Base-by-base conservation (phyloP, 2,329 filamentous ascomycete genomes). In the Beauveria sp. region DNA sequence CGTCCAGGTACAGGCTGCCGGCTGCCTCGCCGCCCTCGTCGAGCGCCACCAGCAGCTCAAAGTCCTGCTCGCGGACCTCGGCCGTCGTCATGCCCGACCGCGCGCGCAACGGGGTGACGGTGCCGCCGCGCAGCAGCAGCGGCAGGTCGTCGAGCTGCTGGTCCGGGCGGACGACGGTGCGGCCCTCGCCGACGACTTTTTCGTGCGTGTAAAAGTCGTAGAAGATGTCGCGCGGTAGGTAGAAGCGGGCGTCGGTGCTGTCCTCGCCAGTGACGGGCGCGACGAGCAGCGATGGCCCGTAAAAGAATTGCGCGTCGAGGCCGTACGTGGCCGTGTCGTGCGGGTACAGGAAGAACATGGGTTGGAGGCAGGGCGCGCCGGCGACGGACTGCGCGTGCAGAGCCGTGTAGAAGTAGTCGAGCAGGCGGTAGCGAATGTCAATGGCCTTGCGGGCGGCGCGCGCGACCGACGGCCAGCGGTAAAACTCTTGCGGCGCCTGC, bases 361-460 rank as follows among this genome's bases (percentile, higher is more conserved):
- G 88, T 68, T 90, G 91, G 30, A 85, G 71, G 74, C 86, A 92
- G 75, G 89, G 88, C 1, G 80, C 81, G 26, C 89, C 89, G 7
- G 80, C 81, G 42, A 77, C 68, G 38, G 79, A 80, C 71, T 90
- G 83, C 62, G 76, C 73, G 70, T 87, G 78, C 65, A 91, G 77
- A 0, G 85, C 84, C 1, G 88, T 91, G 78, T 92, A 91, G 63
- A 90, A 79, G 74, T 91, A 91, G 70, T 91, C 88, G 16, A 92
- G 78, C 16, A 92, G 77, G 45, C 81, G 79, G 75, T 91, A 92
- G 20, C 89, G 81, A 54, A 85, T 84, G 42, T 81, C 80, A 66
- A 91, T 90, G 18, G 84, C 87, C 63, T 84, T 86, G 56, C 79
- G 81, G 0, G 87, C 87, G 0, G 88, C 86, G 6, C 79, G 72